A percentile compares a stretch with the other conserved stretches of the same genome.
Evolutionary conservation across 75 land plant species (phyloP).

Genomic region (Picea glauca): DNA sequence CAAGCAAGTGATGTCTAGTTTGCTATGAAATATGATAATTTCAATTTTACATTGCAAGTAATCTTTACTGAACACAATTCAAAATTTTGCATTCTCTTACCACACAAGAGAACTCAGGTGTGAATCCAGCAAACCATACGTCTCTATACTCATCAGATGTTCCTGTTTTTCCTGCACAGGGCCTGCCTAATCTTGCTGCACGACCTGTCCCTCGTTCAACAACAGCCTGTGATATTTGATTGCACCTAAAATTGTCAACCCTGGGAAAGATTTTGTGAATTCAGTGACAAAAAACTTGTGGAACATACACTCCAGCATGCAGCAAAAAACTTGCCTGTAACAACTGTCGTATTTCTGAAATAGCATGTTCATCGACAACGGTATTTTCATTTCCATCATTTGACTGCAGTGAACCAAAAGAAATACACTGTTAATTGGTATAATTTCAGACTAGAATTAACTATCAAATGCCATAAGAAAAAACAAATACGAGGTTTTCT

Average conservation of each 20-base stretch:
- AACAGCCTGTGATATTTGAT: slow-evolving; percentile 29
- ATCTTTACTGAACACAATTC: not conserved
- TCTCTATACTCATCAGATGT: slow-evolving; percentile 43
- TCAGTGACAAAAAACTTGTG: not conserved
- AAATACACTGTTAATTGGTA: not conserved
- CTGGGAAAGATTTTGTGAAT: not conserved
- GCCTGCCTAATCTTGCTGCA: slow-evolving; percentile 31
- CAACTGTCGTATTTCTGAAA: slow-evolving; percentile 35
- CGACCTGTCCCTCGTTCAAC: slow-evolving; percentile 38
- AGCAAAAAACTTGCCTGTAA: slow-evolving; percentile 24
- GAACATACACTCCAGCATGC: not conserved
- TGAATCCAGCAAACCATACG: slow-evolving; percentile 53
- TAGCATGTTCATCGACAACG: slow-evolving; percentile 32
- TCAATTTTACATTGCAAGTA: not conserved
- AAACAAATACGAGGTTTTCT: not conserved
- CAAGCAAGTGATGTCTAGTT: not conserved
- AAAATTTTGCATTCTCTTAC: slow-evolving; percentile 9
- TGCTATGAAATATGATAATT: not conserved
- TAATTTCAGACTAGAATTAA: not conserved
- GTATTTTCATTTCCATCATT: not conserved
- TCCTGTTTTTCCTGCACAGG: slow-evolving; percentile 49
- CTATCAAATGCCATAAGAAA: not conserved
- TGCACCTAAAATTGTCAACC: slow-evolving; percentile 16
- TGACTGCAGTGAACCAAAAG: slow-evolving; percentile 9
- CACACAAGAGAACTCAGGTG: slow-evolving; percentile 42